These are phyloP conservation scores for Mucor ambiguus DNA, from an alignment of 371 early-diverging fungal species.

Conservation along the genomic window DNA sequence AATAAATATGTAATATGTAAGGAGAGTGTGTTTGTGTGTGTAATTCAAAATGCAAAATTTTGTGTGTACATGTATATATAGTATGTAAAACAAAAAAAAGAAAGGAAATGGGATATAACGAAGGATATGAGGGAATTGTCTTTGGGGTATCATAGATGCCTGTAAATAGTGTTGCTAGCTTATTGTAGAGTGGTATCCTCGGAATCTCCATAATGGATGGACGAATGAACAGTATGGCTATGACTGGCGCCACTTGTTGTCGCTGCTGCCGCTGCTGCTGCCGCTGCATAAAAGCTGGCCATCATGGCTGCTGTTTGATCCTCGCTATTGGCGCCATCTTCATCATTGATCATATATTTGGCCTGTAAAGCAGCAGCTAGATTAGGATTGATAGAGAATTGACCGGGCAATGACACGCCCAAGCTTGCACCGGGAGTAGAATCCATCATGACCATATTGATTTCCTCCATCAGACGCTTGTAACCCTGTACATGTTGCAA, in stretches of 20 bases:
- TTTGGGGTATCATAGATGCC: not conserved
- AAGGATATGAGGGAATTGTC: not conserved
- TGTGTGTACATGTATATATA: not conserved
- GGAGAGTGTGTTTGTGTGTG: not conserved
- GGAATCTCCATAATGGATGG: not conserved
- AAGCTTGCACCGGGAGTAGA: slow-evolving; percentile 44
- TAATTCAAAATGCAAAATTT: slow-evolving; percentile 6
- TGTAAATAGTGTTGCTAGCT: not conserved
- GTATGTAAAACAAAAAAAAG: not conserved
- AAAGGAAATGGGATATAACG: not conserved
- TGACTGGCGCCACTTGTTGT: not conserved
- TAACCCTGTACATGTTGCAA: slow-evolving; percentile 77
- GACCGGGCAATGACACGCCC: slow-evolving; percentile 17
- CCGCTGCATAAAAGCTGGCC: slow-evolving; percentile 22
- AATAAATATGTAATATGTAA: not conserved
- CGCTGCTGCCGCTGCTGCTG: slow-evolving; percentile 14
- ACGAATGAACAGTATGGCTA: not conserved
- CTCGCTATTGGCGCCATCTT: not conserved
- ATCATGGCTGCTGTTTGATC: slow-evolving; percentile 17
- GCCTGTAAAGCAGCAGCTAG: slow-evolving; percentile 46
- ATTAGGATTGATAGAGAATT: slow-evolving; percentile 37
- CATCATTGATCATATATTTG: slow-evolving; percentile 24
- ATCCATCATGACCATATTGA: slow-evolving; percentile 54
- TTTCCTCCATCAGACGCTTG: slow-evolving; percentile 81
- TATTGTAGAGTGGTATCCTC: not conserved